A percentile compares a stretch with the other conserved stretches of the same genome.
Conservation (phyloP, 2,329 filamentous ascomycete species). For the Paracamarosporium sp. region DNA sequence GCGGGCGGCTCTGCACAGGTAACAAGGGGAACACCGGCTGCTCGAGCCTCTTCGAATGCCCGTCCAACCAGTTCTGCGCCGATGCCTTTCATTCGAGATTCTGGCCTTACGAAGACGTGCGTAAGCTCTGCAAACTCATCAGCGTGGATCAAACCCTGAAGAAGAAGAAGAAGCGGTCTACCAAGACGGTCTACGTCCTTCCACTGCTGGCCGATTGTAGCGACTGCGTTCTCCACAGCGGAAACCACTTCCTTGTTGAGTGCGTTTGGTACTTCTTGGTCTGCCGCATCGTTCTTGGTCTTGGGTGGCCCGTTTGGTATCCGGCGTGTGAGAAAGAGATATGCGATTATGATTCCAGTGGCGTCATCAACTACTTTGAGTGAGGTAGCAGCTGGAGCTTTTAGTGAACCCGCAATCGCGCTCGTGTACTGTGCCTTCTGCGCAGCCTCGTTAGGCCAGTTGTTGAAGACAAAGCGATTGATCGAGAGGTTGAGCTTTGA, state of each 20-base stretch:
- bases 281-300: background rate
- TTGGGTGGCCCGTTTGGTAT: background rate
- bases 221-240: background rate
- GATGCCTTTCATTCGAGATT: constrained; percentile 2
- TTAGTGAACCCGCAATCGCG: background rate
- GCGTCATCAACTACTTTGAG: constrained; percentile 1
- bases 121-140: constrained; percentile 1
- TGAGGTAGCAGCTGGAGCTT: background rate
- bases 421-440: constrained; percentile 5
- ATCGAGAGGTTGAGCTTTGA: constrained; percentile 13
- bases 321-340: background rate
- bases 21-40: background rate
- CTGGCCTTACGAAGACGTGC: constrained; percentile 3
- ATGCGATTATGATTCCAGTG: background rate
- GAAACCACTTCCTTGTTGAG: background rate
- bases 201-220: background rate
- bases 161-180: background rate
- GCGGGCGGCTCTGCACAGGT: background rate
- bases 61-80: background rate
- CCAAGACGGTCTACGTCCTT: background rate
- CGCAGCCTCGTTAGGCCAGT: constrained; percentile 12
- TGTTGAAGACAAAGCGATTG: constrained; percentile 12
- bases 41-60: background rate
- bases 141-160: background rate
- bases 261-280: background rate